Percentiles rank a stretch among this genome's conserved stretches.
Evolutionary conservation across 129 eudicot genomes (phyloP).

Genomic region (Pittosporum tobira): DNA sequence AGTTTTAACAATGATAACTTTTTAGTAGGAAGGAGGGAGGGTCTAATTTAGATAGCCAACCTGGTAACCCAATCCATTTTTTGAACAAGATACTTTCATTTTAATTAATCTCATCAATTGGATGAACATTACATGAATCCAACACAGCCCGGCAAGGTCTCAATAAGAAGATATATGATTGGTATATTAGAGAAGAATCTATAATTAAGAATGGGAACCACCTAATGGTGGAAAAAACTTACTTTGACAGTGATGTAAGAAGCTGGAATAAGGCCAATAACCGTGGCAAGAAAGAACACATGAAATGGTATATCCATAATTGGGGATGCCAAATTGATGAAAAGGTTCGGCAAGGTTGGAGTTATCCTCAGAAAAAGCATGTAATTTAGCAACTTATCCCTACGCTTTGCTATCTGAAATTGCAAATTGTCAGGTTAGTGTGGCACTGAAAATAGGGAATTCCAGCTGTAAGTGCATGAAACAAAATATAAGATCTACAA

Average conservation of each 20-base stretch:
- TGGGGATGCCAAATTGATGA: constrained; percentile 88
- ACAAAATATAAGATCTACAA: background rate
- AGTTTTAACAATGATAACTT: too few relatives aligned
- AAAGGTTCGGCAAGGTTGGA: constrained; percentile 84
- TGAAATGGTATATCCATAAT: constrained; percentile 86
- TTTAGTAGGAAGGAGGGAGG: too few relatives aligned
- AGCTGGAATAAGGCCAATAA: constrained; percentile 79
- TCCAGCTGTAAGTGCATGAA: background rate
- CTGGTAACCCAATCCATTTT: too few relatives aligned
- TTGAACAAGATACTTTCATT: too few relatives aligned
- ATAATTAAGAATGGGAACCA: background rate
- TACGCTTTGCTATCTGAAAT: constrained; percentile 63
- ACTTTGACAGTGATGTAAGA: constrained; percentile 73
- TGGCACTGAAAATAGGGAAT: constrained; percentile 1
- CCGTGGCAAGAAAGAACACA: constrained; percentile 73
- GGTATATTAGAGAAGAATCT: background rate
- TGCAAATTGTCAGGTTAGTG: constrained; percentile 1
- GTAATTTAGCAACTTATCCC: constrained; percentile 76
- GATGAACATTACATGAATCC: too few relatives aligned
- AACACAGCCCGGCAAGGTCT: background rate
- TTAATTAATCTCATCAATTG: too few relatives aligned
- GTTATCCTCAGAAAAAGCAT: constrained; percentile 85
- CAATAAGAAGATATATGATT: background rate
- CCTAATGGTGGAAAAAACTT: constrained; percentile 19
- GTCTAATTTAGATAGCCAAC: too few relatives aligned